Conservation (phyloP, 2,329 filamentous ascomycete species). For the Colletotrichum coccodes region DNA sequence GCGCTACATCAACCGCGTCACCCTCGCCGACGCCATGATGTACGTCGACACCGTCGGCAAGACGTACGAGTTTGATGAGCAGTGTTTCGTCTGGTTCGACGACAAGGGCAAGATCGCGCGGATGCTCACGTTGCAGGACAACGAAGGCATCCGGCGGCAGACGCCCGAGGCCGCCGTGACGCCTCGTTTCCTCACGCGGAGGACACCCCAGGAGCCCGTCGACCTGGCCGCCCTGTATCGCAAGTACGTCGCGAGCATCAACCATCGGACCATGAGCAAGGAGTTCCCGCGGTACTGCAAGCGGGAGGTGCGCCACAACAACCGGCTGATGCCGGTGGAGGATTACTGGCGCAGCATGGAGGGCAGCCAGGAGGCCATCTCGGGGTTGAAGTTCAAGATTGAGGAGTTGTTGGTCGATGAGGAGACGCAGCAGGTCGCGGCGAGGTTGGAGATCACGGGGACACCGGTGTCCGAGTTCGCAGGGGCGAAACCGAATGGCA, state of each 20-base stretch:
- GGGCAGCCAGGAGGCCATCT: slow-evolving; percentile 39
- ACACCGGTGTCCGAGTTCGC: slow-evolving; percentile 39
- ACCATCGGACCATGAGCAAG: slow-evolving; percentile 38
- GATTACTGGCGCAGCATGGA: slow-evolving; percentile 43
- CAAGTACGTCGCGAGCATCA: slow-evolving; percentile 45
- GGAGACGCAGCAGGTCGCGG: slow-evolving; percentile 42
- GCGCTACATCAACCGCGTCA: slow-evolving; percentile 26
- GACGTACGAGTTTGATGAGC: slow-evolving; percentile 26
- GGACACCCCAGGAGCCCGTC: slow-evolving; percentile 5
- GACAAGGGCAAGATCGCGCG: slow-evolving; percentile 24
- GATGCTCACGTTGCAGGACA: slow-evolving; percentile 28
- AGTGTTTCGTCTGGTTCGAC: slow-evolving; percentile 31
- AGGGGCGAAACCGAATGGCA: slow-evolving; percentile 42
- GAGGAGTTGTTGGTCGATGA: slow-evolving; percentile 43
- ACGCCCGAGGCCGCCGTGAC: slow-evolving; percentile 12
- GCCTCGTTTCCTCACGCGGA: slow-evolving; percentile 18
- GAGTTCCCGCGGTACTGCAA: slow-evolving; percentile 41
- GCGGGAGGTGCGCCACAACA: slow-evolving; percentile 42
- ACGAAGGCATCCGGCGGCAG: slow-evolving; percentile 25
- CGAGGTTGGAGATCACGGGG: slow-evolving; percentile 43
- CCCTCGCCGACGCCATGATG: not conserved
- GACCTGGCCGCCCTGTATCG: slow-evolving; percentile 35
- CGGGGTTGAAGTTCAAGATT: slow-evolving; percentile 40
- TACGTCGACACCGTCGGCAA: not conserved
- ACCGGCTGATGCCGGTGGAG: slow-evolving; percentile 33